A percentile compares a stretch with the other conserved stretches of the same genome.
Evolutionary conservation across 176 grass and related monocot species (phyloP).

Genomic region (Musa schizocarpa): DNA sequence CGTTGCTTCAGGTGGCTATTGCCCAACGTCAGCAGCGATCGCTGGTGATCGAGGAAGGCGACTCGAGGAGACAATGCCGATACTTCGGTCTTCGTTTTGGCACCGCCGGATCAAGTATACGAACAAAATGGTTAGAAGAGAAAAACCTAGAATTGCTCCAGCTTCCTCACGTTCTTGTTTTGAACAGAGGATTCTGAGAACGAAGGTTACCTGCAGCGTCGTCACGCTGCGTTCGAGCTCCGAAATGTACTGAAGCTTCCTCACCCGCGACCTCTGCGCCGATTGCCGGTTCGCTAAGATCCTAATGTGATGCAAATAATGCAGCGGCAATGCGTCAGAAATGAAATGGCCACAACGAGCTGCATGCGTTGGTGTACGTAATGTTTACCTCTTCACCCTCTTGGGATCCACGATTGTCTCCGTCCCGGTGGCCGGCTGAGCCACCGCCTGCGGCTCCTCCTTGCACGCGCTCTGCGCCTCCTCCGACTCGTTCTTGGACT

Average conservation of each 20-base stretch:
- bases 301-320: conserved; percentile 19
- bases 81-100: conserved; percentile 55
- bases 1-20: conserved; percentile 87
- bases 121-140: not conserved
- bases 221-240: conserved; percentile 85
- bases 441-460: not conserved
- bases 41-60: conserved; percentile 88
- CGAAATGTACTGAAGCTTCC: conserved; percentile 95
- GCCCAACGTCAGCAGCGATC: conserved; percentile 73
- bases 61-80: conserved; percentile 71
- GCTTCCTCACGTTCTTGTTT: no score
- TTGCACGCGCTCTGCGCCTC: conserved; percentile 59
- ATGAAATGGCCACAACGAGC: no score
- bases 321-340: no score
- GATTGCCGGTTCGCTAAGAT: conserved; percentile 94
- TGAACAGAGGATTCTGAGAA: not conserved
- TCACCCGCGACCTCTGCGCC: conserved; percentile 85
- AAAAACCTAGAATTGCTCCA: no score
- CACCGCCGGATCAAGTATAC: not conserved
- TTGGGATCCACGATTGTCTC: conserved; percentile 42
- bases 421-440: not conserved
- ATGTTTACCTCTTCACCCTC: conserved; percentile 66
- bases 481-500: conserved; percentile 25
- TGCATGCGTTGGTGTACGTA: not conserved
- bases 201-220: conserved; percentile 55